Conservation (phyloP, 129 eudicot genomes). For the Kitagawia praeruptora region DNA sequence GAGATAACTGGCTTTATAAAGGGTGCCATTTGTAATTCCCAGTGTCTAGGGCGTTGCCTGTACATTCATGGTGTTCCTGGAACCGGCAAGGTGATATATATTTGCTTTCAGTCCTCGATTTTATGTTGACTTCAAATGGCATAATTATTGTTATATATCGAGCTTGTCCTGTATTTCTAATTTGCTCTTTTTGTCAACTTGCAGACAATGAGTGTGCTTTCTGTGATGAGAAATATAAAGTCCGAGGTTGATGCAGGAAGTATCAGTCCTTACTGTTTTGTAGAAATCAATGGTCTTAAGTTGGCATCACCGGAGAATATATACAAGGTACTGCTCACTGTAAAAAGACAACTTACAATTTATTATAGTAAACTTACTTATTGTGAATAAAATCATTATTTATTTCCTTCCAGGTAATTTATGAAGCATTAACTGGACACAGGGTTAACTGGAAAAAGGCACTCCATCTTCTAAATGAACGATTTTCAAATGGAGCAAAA, state of each 20-base stretch:
- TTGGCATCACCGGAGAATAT: conserved; percentile 89
- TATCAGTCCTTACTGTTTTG: conserved; percentile 74
- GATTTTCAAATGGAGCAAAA: conserved; percentile 63
- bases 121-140: neutral
- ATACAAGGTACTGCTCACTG: conserved; percentile 47
- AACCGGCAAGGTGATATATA: conserved; percentile 74
- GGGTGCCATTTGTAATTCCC: conserved; percentile 90
- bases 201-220: conserved; percentile 98
- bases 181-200: conserved; percentile 14
- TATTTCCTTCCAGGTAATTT: conserved; percentile 63
- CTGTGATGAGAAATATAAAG: conserved; percentile 72
- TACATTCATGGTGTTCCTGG: conserved; percentile 99
- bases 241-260: conserved; percentile 86
- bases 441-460: conserved; percentile 94
- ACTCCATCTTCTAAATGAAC: conserved; percentile 71
- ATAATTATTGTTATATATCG: neutral
- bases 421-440: conserved; percentile 88
- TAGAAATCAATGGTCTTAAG: conserved; percentile 89
- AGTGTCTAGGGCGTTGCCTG: conserved; percentile 95
- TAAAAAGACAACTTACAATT: neutral
- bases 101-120: neutral
- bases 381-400: neutral
- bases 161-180: conserved; percentile 7
- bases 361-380: neutral
- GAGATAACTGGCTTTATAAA: conserved; percentile 79